Evolutionary conservation across 805 yeast species (phyloP).

Genomic region (Wickerhamiella azyma): DNA sequence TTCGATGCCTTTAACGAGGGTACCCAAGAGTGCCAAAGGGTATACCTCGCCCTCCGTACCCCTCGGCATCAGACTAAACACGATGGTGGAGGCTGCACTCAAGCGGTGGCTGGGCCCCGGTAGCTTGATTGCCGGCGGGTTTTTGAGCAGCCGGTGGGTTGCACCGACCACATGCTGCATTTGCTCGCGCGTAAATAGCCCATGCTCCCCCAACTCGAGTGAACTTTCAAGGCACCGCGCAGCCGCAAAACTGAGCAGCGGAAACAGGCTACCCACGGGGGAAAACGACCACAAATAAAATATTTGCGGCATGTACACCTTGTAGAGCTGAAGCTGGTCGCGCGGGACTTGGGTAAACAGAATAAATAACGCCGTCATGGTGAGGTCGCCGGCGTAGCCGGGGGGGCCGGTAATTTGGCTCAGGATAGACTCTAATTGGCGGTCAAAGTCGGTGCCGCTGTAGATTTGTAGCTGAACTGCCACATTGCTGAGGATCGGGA

Average conservation of each 20-base stretch:
- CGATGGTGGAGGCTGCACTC: background rate
- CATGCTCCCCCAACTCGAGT: slow-evolving; percentile 36
- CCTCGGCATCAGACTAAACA: background rate
- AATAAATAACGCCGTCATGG: slow-evolving; percentile 6
- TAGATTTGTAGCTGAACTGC: slow-evolving; percentile 34
- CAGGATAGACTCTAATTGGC: slow-evolving; percentile 3
- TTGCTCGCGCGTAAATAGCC: slow-evolving; percentile 53
- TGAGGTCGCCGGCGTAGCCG: background rate
- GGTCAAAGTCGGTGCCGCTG: slow-evolving; percentile 29
- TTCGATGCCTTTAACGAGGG: slow-evolving; percentile 52
- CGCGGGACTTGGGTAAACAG: slow-evolving; percentile 9
- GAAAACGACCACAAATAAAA: slow-evolving; percentile 61
- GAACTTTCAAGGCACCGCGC: slow-evolving; percentile 24
- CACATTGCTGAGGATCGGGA: slow-evolving; percentile 2
- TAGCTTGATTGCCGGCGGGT: background rate
- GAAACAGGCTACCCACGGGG: slow-evolving; percentile 37
- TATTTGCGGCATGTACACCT: slow-evolving; percentile 48
- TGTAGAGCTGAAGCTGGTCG: slow-evolving; percentile 26
- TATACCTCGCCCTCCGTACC: background rate
- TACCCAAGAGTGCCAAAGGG: slow-evolving; percentile 34
- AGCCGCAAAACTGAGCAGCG: slow-evolving; percentile 50
- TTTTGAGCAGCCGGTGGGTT: slow-evolving; percentile 22
- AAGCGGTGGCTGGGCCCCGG: background rate
- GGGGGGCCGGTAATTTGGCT: slow-evolving; percentile 5
- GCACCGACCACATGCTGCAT: slow-evolving; percentile 43